These are phyloP conservation scores for Naganishia onofrii DNA, from an alignment of 768 basidiomycete genomes.

Conservation along the genomic window DNA sequence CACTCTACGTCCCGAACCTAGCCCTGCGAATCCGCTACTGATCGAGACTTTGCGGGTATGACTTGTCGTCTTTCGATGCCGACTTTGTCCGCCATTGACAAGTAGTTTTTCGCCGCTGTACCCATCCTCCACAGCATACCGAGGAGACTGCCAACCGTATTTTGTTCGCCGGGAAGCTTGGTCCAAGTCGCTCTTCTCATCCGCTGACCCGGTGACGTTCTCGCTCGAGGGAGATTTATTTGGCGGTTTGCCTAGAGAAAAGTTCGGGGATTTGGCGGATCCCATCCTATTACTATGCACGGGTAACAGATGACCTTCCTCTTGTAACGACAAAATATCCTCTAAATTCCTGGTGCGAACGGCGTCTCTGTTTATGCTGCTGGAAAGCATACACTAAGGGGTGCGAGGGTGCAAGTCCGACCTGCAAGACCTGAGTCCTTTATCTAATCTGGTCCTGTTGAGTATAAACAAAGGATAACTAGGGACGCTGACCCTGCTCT, in stretches of 20 bases:
- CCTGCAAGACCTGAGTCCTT: neutral
- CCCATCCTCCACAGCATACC: slow-evolving; percentile 9
- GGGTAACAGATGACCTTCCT: slow-evolving; percentile 10
- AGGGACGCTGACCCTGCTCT: no score
- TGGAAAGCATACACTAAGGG: slow-evolving; percentile 22
- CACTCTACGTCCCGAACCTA: slow-evolving; percentile 15
- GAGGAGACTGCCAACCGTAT: slow-evolving; percentile 18
- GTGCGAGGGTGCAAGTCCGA: neutral
- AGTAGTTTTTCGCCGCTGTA: slow-evolving; percentile 5
- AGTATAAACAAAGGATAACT: neutral
- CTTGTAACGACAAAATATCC: slow-evolving; percentile 12
- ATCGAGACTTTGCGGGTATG: slow-evolving; percentile 16
- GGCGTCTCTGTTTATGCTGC: slow-evolving; percentile 1
- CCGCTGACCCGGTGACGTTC: neutral
- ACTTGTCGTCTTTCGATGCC: slow-evolving; percentile 12
- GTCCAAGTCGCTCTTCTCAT: slow-evolving; percentile 14
- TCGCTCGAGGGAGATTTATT: neutral
- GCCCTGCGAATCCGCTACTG: slow-evolving; percentile 19
- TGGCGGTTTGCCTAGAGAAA: neutral
- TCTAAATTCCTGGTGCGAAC: slow-evolving; percentile 18
- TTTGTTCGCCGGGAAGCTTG: slow-evolving; percentile 5
- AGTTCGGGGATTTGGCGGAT: neutral
- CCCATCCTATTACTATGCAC: neutral
- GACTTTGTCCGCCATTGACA: slow-evolving; percentile 9
- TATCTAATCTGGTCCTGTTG: slow-evolving; percentile 1